Evolutionary conservation across 2,329 filamentous ascomycete species (phyloP).

Genomic region (Fusarium pseudocircinatum): DNA sequence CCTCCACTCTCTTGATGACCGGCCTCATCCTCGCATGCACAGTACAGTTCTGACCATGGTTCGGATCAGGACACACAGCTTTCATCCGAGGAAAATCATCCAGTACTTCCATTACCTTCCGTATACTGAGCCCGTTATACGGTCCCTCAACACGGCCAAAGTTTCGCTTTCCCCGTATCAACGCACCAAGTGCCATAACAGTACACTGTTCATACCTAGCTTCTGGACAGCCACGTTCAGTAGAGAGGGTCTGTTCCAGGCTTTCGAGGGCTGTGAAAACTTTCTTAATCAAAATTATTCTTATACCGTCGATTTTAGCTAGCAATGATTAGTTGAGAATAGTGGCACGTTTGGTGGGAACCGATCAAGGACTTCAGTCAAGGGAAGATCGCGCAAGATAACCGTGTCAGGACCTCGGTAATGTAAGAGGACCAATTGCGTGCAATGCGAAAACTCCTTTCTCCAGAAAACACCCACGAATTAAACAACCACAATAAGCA

Average conservation of each 20-base stretch:
- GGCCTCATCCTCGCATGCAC: not conserved
- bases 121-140: not conserved
- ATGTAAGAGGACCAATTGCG: not conserved
- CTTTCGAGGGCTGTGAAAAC: not conserved
- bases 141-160: too few species aligned
- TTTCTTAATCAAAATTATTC: not conserved
- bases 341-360: too few species aligned
- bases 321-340: not conserved
- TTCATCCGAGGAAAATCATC: not conserved
- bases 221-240: not conserved
- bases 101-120: not conserved
- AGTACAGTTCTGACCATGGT: not conserved
- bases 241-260: not conserved
- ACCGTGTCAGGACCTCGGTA: not conserved
- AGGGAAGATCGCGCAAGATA: not conserved
- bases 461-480: not conserved
- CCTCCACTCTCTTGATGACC: not conserved
- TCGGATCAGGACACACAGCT: not conserved
- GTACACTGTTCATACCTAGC: not conserved
- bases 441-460: not conserved
- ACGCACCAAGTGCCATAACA: not conserved
- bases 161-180: not conserved
- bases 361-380: not conserved
- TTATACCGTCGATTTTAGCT: not conserved
- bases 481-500: not conserved